Evolutionary conservation across 2,329 filamentous ascomycete species (phyloP).

Genomic region (Cladosporium cucumerinum): DNA sequence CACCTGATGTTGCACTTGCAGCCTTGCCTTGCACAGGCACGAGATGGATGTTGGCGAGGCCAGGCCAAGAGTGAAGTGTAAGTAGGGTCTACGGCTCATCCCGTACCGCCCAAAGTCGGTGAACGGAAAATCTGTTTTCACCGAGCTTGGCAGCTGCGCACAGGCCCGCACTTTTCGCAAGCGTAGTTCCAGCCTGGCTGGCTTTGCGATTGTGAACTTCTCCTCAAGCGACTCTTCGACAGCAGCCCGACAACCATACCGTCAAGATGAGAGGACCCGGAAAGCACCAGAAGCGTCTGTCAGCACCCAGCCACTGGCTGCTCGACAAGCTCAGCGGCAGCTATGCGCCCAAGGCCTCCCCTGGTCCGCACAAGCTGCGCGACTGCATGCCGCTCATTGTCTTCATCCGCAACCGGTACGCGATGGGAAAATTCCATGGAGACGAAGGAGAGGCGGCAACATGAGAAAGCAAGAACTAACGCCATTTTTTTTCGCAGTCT

Average conservation of each 20-base stretch:
- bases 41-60: not conserved
- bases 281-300: slow-evolving; percentile 97
- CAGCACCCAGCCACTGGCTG: slow-evolving; percentile 98
- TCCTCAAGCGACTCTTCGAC: slow-evolving; percentile 15
- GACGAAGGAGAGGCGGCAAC: not conserved
- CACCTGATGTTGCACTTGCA: not conserved
- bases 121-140: not conserved
- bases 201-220: slow-evolving; percentile 13
- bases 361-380: slow-evolving; percentile 98
- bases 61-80: not conserved
- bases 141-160: slow-evolving; percentile 6
- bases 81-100: not conserved
- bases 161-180: slow-evolving; percentile 12
- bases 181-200: slow-evolving; percentile 8
- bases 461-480: slow-evolving; percentile 3
- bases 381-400: slow-evolving; percentile 98
- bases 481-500: slow-evolving; percentile 60
- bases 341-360: slow-evolving; percentile 64
- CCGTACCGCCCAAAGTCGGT: not conserved
- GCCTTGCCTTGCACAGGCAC: not conserved
- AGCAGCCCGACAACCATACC: slow-evolving; percentile 32
- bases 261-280: slow-evolving; percentile 61
- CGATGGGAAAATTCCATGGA: slow-evolving; percentile 13
- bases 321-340: slow-evolving; percentile 96
- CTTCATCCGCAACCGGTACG: slow-evolving; percentile 78